Conservation (phyloP, 805 yeast species). For the Starmerella powellii region DNA sequence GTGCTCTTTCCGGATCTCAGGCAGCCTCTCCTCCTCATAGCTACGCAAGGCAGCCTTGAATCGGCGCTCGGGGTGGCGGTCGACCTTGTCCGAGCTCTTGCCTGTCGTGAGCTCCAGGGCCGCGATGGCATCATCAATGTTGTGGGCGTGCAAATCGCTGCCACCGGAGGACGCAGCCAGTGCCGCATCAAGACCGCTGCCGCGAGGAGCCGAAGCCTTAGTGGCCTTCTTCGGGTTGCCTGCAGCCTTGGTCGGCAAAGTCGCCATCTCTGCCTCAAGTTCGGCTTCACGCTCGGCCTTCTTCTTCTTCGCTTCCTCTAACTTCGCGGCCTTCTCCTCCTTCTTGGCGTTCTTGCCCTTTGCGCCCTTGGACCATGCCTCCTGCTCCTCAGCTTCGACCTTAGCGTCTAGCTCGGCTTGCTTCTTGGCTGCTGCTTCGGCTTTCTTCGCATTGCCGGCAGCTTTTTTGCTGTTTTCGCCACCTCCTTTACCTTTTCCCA, state of each 20-base stretch:
- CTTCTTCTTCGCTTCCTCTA: constrained; percentile 62
- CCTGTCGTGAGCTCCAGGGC: constrained; percentile 61
- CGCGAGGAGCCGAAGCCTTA: constrained; percentile 40
- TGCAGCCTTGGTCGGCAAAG: constrained; percentile 43
- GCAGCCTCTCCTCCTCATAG: constrained; percentile 57
- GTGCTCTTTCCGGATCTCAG: constrained; percentile 59
- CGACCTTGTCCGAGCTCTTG: constrained; percentile 36
- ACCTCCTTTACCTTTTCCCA: constrained; percentile 20
- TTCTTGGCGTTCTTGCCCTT: constrained; percentile 60
- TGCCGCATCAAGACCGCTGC: constrained; percentile 41
- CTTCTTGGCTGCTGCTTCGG: constrained; percentile 50
- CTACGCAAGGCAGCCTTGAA: constrained; percentile 69
- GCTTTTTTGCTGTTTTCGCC: constrained; percentile 29
- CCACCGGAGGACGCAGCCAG: constrained; percentile 45
- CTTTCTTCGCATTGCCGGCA: constrained; percentile 55
- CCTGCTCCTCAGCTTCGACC: constrained; percentile 44
- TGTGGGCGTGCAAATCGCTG: constrained; percentile 49
- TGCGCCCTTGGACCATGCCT: constrained; percentile 59
- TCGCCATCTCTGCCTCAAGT: constrained; percentile 49
- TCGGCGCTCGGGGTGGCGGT: constrained; percentile 81
- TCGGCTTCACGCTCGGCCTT: constrained; percentile 72
- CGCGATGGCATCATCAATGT: constrained; percentile 66
- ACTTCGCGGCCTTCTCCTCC: constrained; percentile 51
- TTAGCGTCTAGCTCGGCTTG: constrained; percentile 39
- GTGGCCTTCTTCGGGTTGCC: constrained; percentile 51